Conservation (phyloP, 257 asterid species). For the Capsicum baccatum region DNA sequence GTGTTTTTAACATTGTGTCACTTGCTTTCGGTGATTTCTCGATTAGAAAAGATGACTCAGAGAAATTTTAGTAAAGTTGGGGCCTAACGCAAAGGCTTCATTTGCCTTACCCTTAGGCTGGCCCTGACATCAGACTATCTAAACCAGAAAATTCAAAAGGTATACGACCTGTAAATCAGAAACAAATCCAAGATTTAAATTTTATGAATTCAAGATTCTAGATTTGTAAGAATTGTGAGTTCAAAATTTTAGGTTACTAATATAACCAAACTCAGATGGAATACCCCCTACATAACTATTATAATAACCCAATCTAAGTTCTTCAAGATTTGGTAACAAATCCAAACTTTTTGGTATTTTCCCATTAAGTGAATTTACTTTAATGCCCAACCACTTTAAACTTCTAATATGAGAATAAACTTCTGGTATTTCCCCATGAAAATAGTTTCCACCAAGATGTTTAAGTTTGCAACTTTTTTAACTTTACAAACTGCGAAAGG, state of each 20-base stretch:
- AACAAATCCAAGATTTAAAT: background rate
- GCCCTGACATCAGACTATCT: conserved; percentile 60
- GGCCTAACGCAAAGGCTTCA: no score
- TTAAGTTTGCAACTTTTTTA: conserved; percentile 48
- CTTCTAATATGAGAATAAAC: conserved; percentile 57
- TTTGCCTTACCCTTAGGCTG: no score
- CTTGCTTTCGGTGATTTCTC: no score
- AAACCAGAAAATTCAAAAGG: conserved; percentile 71
- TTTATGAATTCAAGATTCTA: background rate
- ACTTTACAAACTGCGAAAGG: conserved; percentile 43
- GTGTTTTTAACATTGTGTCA: no score
- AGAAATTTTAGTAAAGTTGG: no score
- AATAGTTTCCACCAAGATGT: conserved; percentile 69
- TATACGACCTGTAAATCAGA: conserved; percentile 43
- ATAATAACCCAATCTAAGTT: no score
- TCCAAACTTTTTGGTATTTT: no score
- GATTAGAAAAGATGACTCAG: no score
- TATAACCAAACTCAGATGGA: conserved; percentile 75
- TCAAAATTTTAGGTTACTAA: conserved; percentile 33
- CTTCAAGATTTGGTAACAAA: no score
- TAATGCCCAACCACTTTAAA: conserved; percentile 48
- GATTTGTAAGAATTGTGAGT: background rate
- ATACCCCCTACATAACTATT: conserved; percentile 56
- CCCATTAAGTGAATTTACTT: no score
- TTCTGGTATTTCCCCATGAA: conserved; percentile 75